phyloP scores from a whole-genome alignment of 371 early-diverging fungal species.

The Mortierella sp. region DNA sequence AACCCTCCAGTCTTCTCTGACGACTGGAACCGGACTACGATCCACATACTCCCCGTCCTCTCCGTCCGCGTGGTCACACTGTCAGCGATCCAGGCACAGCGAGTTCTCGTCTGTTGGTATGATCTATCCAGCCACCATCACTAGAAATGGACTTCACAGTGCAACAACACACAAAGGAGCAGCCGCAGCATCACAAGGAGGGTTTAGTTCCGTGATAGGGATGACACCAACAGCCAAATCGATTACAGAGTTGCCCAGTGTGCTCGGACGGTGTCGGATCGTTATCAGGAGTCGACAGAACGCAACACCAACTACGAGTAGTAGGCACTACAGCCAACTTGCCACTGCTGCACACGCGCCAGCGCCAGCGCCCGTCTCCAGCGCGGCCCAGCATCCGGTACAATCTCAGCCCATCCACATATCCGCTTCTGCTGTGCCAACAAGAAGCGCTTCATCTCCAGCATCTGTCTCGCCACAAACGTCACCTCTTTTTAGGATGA shows the following conservation, averaged over 20 bases:
- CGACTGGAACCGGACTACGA: slow-evolving; percentile 1
- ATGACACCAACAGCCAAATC: not conserved
- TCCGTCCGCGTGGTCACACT: not conserved
- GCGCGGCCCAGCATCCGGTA: slow-evolving; percentile 7
- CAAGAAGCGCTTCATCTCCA: slow-evolving; percentile 1
- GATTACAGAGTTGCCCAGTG: not conserved
- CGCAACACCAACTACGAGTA: slow-evolving; percentile 2
- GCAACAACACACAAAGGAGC: not conserved
- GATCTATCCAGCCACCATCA: not conserved
- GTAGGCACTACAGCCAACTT: slow-evolving; percentile 21
- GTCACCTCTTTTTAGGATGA: slow-evolving; percentile 37
- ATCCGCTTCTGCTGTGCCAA: slow-evolving; percentile 16
- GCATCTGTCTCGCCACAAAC: slow-evolving; percentile 19
- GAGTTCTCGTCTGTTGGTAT: slow-evolving; percentile 1
- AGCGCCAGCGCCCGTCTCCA: slow-evolving; percentile 9
- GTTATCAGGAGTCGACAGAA: slow-evolving; percentile 34
- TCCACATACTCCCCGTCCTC: slow-evolving; percentile 6
- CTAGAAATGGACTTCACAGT: not conserved
- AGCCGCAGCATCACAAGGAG: not conserved
- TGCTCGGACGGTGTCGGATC: slow-evolving; percentile 44
- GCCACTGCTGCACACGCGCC: slow-evolving; percentile 26
- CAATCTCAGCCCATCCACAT: slow-evolving; percentile 25
- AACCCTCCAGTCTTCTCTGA: slow-evolving; percentile 12
- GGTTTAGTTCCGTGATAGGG: too few relatives aligned
- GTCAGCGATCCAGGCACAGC: not conserved